Conservation (phyloP, 106 monocot species). For the Iris macrosiphon region DNA sequence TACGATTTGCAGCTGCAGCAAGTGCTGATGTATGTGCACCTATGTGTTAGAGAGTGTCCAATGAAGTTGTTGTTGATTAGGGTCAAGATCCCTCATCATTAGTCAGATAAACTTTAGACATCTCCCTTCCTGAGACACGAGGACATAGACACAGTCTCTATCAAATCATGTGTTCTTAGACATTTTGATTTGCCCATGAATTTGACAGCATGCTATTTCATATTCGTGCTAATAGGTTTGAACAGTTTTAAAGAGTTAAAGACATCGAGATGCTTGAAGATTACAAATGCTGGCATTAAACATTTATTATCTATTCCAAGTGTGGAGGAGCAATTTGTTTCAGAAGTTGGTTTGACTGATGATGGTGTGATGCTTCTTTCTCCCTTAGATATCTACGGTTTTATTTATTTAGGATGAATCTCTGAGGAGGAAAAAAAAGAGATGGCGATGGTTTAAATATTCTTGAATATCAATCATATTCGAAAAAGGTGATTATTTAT, state of each 20-base stretch:
- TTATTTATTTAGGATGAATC: conserved; percentile 76
- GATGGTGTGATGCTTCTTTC: conserved; percentile 50
- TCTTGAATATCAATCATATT: too few species aligned
- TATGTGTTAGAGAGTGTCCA: too few species aligned
- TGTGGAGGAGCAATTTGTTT: conserved; percentile 62
- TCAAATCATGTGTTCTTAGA: neutral
- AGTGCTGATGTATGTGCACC: too few species aligned
- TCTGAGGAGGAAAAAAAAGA: too few species aligned
- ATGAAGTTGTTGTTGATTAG: too few species aligned
- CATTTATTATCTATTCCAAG: conserved; percentile 66
- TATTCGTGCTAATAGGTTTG: conserved; percentile 51
- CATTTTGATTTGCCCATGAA: neutral
- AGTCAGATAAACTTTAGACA: too few species aligned
- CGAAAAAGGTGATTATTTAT: too few species aligned
- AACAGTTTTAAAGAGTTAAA: conserved; percentile 68
- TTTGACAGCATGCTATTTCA: neutral
- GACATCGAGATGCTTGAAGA: conserved; percentile 78
- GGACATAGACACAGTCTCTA: too few species aligned
- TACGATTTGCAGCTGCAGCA: too few species aligned
- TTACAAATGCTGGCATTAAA: conserved; percentile 69
- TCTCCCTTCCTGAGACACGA: too few species aligned
- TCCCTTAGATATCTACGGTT: conserved; percentile 36
- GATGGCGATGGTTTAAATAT: too few species aligned
- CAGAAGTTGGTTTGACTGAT: conserved; percentile 59
- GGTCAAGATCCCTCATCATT: too few species aligned